These are phyloP conservation scores for Novakomyces olei DNA, from an alignment of 805 yeast species.

Conservation along the genomic window DNA sequence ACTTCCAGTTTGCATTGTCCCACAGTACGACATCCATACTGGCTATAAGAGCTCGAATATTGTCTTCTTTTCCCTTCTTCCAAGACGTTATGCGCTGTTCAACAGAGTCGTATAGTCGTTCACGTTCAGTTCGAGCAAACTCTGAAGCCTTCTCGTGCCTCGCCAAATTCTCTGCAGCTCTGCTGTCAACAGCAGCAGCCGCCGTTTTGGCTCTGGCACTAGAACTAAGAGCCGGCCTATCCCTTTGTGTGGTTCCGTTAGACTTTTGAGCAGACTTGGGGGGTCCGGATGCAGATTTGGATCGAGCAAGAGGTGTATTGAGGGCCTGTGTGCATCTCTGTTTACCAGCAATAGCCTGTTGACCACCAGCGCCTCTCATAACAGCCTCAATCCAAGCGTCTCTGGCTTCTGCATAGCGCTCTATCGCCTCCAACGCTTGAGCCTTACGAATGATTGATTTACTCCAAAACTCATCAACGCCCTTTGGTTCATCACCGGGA, in stretches of 20 bases:
- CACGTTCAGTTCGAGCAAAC: conserved; percentile 23
- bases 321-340: conserved; percentile 50
- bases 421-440: conserved; percentile 64
- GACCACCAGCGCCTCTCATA: conserved; percentile 42
- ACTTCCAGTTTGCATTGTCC: conserved; percentile 45
- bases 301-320: too few species aligned
- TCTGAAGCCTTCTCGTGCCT: neutral
- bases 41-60: conserved; percentile 54
- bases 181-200: conserved; percentile 2
- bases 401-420: conserved; percentile 43
- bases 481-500: conserved; percentile 39
- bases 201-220: conserved; percentile 11
- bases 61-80: conserved; percentile 58
- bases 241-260: too few species aligned
- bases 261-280: too few species aligned
- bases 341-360: conserved; percentile 53
- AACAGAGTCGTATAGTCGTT: conserved; percentile 40
- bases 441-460: conserved; percentile 53
- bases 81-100: conserved; percentile 33
- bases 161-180: neutral
- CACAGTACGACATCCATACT: conserved; percentile 46
- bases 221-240: conserved; percentile 10
- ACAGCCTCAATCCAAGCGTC: conserved; percentile 38
- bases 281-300: too few species aligned
- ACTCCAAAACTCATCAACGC: conserved; percentile 46